Evolutionary conservation across 805 yeast genomes (phyloP).

Genomic region (Candida khao-thaluensis): DNA sequence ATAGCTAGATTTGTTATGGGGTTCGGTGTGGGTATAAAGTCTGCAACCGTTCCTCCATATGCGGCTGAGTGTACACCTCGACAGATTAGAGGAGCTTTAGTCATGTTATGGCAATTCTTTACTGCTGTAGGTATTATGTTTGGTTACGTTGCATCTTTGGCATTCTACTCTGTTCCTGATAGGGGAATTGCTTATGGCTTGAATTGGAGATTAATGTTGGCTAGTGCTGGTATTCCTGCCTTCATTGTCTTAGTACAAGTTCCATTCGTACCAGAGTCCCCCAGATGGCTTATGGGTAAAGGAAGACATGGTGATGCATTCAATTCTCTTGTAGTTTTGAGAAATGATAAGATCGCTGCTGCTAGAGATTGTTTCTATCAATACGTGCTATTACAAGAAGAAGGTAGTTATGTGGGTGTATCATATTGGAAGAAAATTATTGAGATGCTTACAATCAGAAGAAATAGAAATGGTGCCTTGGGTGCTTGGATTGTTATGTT

Average conservation of each 20-base stretch:
- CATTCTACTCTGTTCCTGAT: slow-evolving; percentile 54
- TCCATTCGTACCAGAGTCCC: slow-evolving; percentile 64
- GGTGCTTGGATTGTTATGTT: slow-evolving; percentile 84
- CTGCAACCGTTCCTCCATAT: slow-evolving; percentile 67
- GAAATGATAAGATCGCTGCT: slow-evolving; percentile 51
- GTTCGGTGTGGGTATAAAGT: slow-evolving; percentile 64
- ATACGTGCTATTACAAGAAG: slow-evolving; percentile 58
- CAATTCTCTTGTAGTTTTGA: slow-evolving; percentile 45
- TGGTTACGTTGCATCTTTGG: slow-evolving; percentile 60
- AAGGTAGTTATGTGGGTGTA: slow-evolving; percentile 44
- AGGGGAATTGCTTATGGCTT: slow-evolving; percentile 45
- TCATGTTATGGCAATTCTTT: slow-evolving; percentile 73
- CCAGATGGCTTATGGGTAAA: slow-evolving; percentile 64
- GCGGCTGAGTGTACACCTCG: slow-evolving; percentile 64
- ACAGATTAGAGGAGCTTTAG: slow-evolving; percentile 59
- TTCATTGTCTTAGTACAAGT: slow-evolving; percentile 51
- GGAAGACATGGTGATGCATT: slow-evolving; percentile 52
- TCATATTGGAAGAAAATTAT: slow-evolving; percentile 45
- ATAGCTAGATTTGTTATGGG: slow-evolving; percentile 61
- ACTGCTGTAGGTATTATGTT: slow-evolving; percentile 72
- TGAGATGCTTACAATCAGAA: slow-evolving; percentile 66
- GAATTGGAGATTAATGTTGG: slow-evolving; percentile 67
- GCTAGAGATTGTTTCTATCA: slow-evolving; percentile 67
- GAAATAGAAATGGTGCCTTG: slow-evolving; percentile 79
- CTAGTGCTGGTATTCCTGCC: slow-evolving; percentile 58